Evolutionary conservation across 2,329 filamentous ascomycete genomes (phyloP), one percentile per base, ranked within the genome.

Genomic region (Metarhizium anisopliae): DNA sequence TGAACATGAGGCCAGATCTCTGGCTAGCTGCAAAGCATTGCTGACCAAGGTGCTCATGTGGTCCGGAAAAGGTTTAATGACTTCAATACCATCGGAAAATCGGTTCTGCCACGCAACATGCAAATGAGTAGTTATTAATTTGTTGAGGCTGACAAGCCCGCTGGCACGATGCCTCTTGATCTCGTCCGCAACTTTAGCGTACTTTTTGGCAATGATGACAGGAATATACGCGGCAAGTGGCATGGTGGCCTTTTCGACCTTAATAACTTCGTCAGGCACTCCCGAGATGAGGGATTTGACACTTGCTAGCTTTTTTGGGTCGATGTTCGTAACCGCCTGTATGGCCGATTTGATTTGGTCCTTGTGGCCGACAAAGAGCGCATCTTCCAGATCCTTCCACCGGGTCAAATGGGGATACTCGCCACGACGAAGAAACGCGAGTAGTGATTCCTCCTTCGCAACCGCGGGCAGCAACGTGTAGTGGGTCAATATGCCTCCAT

Each of bases 381-480:
- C 89, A 59, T 81, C 84, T 11, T 82, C 83, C 18, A 96, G 72
- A 1, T 80, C 80, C 54, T 90, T 83, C 72, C 90, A 94, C 42
- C 86, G 81, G 4, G 87, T 93, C 60, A 95, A 72, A 40, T 79
- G 74, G 1, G 87, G 84, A 64, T 87, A 93, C 58, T 90, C 81
- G 40, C 89, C 90, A 42, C 86, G 80, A 53, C 92, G 84, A 56
- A 97, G 75, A 62, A 85, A 89, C 0, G 77, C 71, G 45, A 97
- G 74, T 56, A 93, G 76, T 2, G 81, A 70, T 65, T 96, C 89
- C 58, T 92, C 83, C 61, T 84, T 82, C 18, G 82, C 68, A 0
- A 82, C 89, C 88, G 96, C 96, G 3, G 94, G 94, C 53, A 96
- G 79, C 30, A 90, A 79, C n/a, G 87, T 79, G 71, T 87, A 87